Evolutionary conservation across 2,329 filamentous ascomycete genomes (phyloP).

Genomic region (Clathrospora elynae): DNA sequence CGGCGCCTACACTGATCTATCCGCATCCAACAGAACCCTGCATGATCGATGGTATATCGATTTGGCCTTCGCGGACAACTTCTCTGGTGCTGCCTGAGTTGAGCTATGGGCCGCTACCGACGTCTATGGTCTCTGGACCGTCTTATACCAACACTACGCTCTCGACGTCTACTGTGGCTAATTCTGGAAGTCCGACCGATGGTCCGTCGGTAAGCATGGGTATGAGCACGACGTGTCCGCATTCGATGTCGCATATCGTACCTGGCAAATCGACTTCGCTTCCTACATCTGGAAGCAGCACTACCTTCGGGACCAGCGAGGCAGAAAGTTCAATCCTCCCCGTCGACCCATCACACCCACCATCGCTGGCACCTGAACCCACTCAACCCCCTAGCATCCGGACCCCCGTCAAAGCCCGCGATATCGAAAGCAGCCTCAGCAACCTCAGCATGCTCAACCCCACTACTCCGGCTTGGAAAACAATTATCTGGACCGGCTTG

Average conservation of each 20-base stretch:
- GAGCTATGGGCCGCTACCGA: neutral
- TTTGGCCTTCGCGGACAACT: constrained; percentile 2
- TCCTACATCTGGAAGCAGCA: neutral
- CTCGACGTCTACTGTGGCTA: neutral
- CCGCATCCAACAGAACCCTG: constrained; percentile 2
- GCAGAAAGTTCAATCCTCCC: too few relatives aligned
- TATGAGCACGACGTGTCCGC: constrained; percentile 1
- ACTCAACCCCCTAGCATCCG: too few relatives aligned
- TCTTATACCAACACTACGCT: neutral
- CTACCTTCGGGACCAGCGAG: too few relatives aligned
- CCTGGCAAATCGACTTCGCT: neutral
- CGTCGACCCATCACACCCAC: too few relatives aligned
- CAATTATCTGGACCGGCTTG: too few relatives aligned
- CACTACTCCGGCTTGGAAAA: too few relatives aligned
- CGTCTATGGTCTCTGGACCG: neutral
- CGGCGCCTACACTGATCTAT: neutral
- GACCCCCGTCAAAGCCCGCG: too few relatives aligned
- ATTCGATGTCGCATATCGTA: constrained; percentile 3
- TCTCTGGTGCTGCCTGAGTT: neutral
- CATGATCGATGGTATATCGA: constrained; percentile 6
- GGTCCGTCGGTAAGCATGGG: too few relatives aligned
- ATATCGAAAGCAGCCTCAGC: too few relatives aligned
- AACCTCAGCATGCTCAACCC: too few relatives aligned
- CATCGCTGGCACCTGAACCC: too few relatives aligned
- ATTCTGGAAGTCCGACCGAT: neutral